A percentile compares a stretch with the other conserved stretches of the same genome.
These are phyloP conservation scores for Lactarius evosmus DNA, from an alignment of 768 basidiomycete species.

Conservation along the genomic window DNA sequence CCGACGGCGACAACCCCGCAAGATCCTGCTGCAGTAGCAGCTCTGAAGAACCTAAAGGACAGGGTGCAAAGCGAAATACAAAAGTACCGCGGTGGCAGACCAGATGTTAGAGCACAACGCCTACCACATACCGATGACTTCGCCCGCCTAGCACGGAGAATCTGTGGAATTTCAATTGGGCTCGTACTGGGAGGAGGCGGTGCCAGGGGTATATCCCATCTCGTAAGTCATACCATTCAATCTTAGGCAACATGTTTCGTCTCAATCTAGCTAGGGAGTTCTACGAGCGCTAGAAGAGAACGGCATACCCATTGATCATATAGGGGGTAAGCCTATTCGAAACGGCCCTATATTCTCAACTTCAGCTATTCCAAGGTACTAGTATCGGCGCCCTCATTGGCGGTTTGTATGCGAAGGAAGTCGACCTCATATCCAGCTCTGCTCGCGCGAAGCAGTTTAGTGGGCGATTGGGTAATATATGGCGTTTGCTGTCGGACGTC, in stretches of 20 bases:
- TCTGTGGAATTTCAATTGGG: conserved; percentile 92
- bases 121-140: conserved; percentile 89
- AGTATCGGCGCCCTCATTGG: conserved; percentile 93
- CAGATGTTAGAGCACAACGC: conserved; percentile 65
- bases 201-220: conserved; percentile 79
- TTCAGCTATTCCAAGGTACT: conserved; percentile 48
- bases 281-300: conserved; percentile 89
- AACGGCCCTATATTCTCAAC: not conserved
- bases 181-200: conserved; percentile 97
- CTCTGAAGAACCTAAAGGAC: conserved; percentile 89
- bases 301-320: conserved; percentile 90
- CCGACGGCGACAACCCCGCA: conserved; percentile 49
- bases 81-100: conserved; percentile 70
- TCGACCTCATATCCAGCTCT: conserved; percentile 79
- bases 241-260: conserved; percentile 31
- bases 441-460: conserved; percentile 92
- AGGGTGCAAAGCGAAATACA: conserved; percentile 86
- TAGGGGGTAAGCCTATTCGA: conserved; percentile 55
- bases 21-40: conserved; percentile 85
- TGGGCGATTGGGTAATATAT: conserved; percentile 87
- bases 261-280: conserved; percentile 59
- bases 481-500: conserved; percentile 90
- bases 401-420: conserved; percentile 92
- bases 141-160: conserved; percentile 80
- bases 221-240: conserved; percentile 45